Percentiles rank a stretch among this genome's conserved stretches.
phyloP scores from a whole-genome alignment of 257 asterid species.

The Solanum appendiculatum region DNA sequence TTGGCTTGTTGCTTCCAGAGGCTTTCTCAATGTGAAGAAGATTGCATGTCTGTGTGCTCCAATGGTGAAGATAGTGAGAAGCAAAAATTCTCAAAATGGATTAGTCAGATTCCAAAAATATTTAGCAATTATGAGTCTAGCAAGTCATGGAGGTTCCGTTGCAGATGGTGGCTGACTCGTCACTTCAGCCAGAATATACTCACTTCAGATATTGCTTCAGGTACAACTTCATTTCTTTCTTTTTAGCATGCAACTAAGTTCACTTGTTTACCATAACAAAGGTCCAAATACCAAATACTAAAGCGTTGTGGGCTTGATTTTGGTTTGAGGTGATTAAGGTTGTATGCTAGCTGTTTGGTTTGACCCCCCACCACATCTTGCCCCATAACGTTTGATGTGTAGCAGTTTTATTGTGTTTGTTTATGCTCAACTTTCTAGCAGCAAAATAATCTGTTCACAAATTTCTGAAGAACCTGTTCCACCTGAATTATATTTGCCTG shows the following conservation, averaged over 20 bases:
- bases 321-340: not conserved
- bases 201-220: conserved; percentile 46
- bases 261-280: not conserved
- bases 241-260: not conserved
- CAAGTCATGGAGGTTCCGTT: conserved; percentile 60
- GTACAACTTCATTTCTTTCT: conserved; percentile 21
- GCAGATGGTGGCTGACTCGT: conserved; percentile 82
- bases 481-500: not conserved
- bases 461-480: not conserved
- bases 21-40: conserved; percentile 55
- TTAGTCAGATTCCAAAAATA: conserved; percentile 42
- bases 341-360: not conserved
- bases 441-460: not conserved
- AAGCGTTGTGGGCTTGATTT: not conserved
- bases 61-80: conserved; percentile 16
- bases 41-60: conserved; percentile 42
- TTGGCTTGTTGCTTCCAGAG: conserved; percentile 59
- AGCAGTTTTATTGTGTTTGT: not conserved
- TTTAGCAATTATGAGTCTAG: conserved; percentile 34
- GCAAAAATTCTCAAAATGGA: conserved; percentile 8
- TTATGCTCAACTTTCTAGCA: not conserved
- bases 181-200: conserved; percentile 47
- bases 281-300: not conserved
- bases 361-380: not conserved
- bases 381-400: not conserved